Evolutionary conservation across 805 yeast species (phyloP).

Genomic region (Myxozyma geophila): DNA sequence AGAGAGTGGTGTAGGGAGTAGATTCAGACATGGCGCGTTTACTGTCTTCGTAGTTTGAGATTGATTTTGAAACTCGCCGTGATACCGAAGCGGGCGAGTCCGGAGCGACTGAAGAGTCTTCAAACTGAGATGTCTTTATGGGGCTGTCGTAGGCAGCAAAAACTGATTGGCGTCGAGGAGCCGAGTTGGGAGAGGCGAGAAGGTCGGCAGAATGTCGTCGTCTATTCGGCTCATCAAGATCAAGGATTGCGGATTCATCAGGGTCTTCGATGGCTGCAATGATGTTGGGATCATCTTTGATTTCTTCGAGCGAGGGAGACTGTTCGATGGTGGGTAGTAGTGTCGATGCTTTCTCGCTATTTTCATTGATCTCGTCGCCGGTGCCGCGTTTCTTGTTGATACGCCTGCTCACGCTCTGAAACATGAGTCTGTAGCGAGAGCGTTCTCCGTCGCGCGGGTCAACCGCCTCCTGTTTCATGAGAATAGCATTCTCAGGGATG

Average conservation of each 20-base stretch:
- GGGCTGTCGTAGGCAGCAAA: not conserved
- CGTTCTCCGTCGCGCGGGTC: conserved; percentile 26
- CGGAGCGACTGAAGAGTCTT: conserved; percentile 22
- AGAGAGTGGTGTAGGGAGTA: not conserved
- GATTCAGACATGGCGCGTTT: conserved; percentile 1
- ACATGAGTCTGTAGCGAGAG: conserved; percentile 29
- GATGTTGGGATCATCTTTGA: not conserved
- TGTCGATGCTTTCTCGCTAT: not conserved
- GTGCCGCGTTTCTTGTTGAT: conserved; percentile 27
- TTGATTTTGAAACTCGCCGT: conserved; percentile 27
- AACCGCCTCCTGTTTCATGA: conserved; percentile 25
- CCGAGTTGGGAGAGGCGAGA: not conserved
- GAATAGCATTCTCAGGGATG: conserved; percentile 33
- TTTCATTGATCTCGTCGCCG: conserved; percentile 21
- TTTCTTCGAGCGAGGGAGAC: not conserved
- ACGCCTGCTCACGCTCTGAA: conserved; percentile 28
- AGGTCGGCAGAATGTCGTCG: conserved; percentile 5
- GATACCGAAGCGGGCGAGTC: conserved; percentile 25
- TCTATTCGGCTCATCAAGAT: not conserved
- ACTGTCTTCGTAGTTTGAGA: conserved; percentile 12
- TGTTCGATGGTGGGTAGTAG: conserved; percentile 1
- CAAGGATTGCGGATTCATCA: conserved; percentile 4
- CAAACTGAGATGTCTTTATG: conserved; percentile 19
- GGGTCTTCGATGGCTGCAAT: conserved; percentile 8
- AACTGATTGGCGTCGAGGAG: not conserved